Evolutionary conservation across 306 rosid genomes (phyloP).

Genomic region (Pachyrhizus erosus): DNA sequence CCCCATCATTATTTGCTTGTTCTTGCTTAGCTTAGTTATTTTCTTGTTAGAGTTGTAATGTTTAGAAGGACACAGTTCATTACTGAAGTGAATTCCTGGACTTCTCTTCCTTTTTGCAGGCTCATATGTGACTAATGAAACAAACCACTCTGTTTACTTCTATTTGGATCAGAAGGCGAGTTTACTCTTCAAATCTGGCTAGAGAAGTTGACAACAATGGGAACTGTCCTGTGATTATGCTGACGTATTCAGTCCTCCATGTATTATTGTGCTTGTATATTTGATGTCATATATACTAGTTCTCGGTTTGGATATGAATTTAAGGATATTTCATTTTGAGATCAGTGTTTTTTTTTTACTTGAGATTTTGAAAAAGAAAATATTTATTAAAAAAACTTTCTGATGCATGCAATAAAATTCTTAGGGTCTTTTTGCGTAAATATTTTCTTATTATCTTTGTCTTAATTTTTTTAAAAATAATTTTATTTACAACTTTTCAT

Average conservation of each 20-base stretch:
- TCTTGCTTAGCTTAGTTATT: neutral
- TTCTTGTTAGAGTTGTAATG: neutral
- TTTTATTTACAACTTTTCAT: neutral
- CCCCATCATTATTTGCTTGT: constrained; percentile 5
- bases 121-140: constrained; percentile 91
- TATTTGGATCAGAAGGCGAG: constrained; percentile 95
- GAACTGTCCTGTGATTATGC: constrained; percentile 48
- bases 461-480: too few species aligned
- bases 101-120: constrained; percentile 57
- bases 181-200: constrained; percentile 85
- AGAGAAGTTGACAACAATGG: constrained; percentile 44
- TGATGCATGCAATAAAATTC: neutral
- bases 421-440: neutral
- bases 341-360: neutral
- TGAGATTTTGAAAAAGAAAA: neutral
- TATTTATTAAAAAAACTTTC: neutral
- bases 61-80: neutral
- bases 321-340: constrained; percentile 6
- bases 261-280: constrained; percentile 69
- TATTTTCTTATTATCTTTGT: neutral
- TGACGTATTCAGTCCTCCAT: constrained; percentile 50
- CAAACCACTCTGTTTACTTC: constrained; percentile 92
- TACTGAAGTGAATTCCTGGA: constrained; percentile 24
- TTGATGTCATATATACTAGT: constrained; percentile 48
- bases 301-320: constrained; percentile 42